Percentiles rank a stretch among this genome's conserved stretches.
Conservation (phyloP, 2,329 filamentous ascomycete species). For the Mariannaea sp. region DNA sequence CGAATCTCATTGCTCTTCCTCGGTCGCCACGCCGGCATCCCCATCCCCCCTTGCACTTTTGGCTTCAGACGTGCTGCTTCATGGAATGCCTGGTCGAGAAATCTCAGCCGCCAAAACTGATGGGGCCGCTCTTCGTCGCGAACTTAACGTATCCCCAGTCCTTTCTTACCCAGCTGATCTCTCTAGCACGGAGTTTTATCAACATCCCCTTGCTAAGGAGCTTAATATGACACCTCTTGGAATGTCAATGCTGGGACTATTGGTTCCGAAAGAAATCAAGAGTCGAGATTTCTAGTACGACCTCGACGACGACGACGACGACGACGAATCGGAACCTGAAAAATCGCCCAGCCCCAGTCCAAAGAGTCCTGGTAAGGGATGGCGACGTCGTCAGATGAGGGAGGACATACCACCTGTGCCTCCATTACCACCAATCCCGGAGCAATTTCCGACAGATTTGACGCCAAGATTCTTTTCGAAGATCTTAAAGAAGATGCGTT, state of each 20-base stretch:
- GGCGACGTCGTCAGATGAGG: slow-evolving; percentile 8
- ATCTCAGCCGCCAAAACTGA: slow-evolving; percentile 46
- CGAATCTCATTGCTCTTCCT: slow-evolving; percentile 2
- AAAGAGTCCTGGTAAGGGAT: slow-evolving; percentile 14
- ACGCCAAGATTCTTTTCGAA: slow-evolving; percentile 37
- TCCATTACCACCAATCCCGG: slow-evolving; percentile 42
- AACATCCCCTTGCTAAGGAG: slow-evolving; percentile 44
- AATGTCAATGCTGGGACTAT: slow-evolving; percentile 41
- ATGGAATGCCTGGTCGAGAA: slow-evolving; percentile 47
- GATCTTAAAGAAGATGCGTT: slow-evolving; percentile 37
- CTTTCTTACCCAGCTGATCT: slow-evolving; percentile 43
- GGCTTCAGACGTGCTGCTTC: slow-evolving; percentile 50
- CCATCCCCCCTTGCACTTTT: slow-evolving; percentile 17
- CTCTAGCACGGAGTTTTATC: slow-evolving; percentile 42
- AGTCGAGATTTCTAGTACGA: slow-evolving; percentile 46
- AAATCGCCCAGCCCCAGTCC: background rate
- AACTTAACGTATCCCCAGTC: slow-evolving; percentile 39
- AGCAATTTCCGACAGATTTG: slow-evolving; percentile 31
- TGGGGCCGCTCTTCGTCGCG: slow-evolving; percentile 42
- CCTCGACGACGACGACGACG: slow-evolving; percentile 43
- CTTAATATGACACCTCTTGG: slow-evolving; percentile 37
- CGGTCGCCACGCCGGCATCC: background rate
- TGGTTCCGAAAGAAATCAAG: slow-evolving; percentile 42
- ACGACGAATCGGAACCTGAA: slow-evolving; percentile 36
- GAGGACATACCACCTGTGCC: slow-evolving; percentile 34